Base-by-base conservation (phyloP, 2,329 filamentous ascomycete species). In the Biscogniauxia marginata region DNA sequence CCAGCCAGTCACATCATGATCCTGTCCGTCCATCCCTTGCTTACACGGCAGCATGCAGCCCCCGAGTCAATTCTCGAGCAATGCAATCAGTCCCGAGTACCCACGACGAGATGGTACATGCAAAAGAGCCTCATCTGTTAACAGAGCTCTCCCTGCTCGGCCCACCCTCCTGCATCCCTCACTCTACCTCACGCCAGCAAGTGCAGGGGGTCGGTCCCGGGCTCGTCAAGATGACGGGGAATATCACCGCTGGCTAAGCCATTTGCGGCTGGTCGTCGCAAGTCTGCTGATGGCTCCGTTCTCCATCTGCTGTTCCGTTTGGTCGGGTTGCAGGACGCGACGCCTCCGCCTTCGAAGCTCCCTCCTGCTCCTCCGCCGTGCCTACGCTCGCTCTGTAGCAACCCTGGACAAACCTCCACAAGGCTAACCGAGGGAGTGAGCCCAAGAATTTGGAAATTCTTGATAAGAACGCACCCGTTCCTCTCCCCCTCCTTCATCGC, bases 61-160 rank as follows among this genome's bases (percentile, higher is more conserved):
- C 43, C 46, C 50, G 49, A 54, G 53, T 46, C 53, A 52, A 49
- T 22, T 49, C 44, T 48, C 47, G 30, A 39, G 9, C 30, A 39
- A 39, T 39, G 30, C 30, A 39, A 2, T 43, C 48, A 53, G 46
- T 23, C 30, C 22, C 11, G 46, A 20, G 48, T 22, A 52, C 47
- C 24, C 19, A 18, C 16, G 22, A 23, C 20, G 43, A 39, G 22
- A 46, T 46, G 30, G 55, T 66, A 64, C 65, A 59, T 63, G 39
- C 30, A 45, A 59, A 59, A 67, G 65, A 67, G 65, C 65, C 65
- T 63, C 65, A 67, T 64, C 61, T 66, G 63, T 62, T 63, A 62
- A 60, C 47, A 30, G 48, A n/a, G 16, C 48, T 30, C 48, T 49
- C 48, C 24, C 48, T 30, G 44, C 7, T 18, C 30, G 44, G 13